Evolutionary conservation across 805 yeast species (phyloP), one percentile per base, ranked within the genome.

Genomic region (Clavispora asparagi): DNA sequence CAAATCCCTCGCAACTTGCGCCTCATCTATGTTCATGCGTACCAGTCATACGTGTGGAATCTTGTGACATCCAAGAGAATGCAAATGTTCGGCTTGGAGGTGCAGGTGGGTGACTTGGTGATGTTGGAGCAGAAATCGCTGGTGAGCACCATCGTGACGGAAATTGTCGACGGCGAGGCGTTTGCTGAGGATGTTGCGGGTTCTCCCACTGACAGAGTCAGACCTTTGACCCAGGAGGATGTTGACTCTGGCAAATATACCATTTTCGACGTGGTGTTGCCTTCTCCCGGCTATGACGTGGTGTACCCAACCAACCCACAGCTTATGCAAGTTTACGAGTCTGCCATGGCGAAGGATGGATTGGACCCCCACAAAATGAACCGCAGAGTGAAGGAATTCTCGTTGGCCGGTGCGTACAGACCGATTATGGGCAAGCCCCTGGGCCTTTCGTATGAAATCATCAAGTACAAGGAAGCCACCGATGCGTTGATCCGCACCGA

Each of bases 241-340:
- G 69, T 84, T 23, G 78, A 71, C 5, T 45, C 70, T 2, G 79
- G 79, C 0, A 77, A 74, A 44, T 87, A 75, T 60, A 65, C 85
- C 11, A 85, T 92, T 30, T 83, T 77, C 59, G 98, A 94, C 64
- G 75, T 94, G 27, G 96, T 95, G 3, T 71, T 94, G 45, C 98
- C 99, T n/a, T 80, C 96, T 0, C 99, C 99, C 2, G 99, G 99
- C 0, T 90, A 82, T 62, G 97, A 90, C 60, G 80, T 94, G n/a
- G 60, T 74, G 12, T 94, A 94, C 60, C 99, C 99, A 7, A 69
- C 76, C 10, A 86, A 88, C 58, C 74, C 73, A 44, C 64, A 74
- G 37, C 68, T 88, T 40, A 73, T 71, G 55, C 73, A 81, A 36
- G 78, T 79, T 1, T 91, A 91, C 60, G 77, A 78, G 38, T 81